Evolutionary conservation across 2,329 filamentous ascomycete species (phyloP).

Genomic region (Elsinoe fawcettii): DNA sequence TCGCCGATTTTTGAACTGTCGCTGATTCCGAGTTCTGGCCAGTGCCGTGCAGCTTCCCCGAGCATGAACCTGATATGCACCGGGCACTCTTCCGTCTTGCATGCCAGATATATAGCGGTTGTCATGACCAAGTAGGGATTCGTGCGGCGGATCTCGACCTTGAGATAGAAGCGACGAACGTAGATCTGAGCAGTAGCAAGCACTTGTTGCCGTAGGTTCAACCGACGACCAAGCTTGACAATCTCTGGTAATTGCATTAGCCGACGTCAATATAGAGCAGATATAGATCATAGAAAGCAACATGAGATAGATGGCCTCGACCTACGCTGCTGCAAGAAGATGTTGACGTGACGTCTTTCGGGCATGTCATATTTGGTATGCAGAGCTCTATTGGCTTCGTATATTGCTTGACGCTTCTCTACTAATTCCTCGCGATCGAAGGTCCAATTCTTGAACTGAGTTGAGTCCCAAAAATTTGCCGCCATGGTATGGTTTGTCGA

Average conservation of each 20-base stretch:
- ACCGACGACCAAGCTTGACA: conserved; percentile 71
- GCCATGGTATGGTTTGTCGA: conserved; percentile 64
- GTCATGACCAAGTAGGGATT: conserved; percentile 89
- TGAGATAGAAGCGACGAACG: conserved; percentile 85
- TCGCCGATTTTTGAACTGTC: conserved; percentile 83
- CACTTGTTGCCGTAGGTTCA: conserved; percentile 80
- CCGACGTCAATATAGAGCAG: no score
- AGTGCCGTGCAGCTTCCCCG: conserved; percentile 74
- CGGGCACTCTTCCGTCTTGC: conserved; percentile 96
- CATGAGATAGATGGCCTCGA: background rate
- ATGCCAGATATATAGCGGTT: conserved; percentile 90
- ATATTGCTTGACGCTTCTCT: conserved; percentile 65
- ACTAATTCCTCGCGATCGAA: conserved; percentile 77
- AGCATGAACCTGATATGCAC: conserved; percentile 92
- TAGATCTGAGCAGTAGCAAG: conserved; percentile 93
- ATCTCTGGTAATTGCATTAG: conserved; percentile 51
- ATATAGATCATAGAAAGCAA: background rate
- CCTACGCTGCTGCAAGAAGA: conserved; percentile 87
- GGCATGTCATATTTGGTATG: conserved; percentile 76
- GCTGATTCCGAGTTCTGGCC: conserved; percentile 68
- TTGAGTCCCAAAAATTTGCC: conserved; percentile 94
- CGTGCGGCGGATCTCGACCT: conserved; percentile 81
- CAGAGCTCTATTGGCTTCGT: conserved; percentile 61
- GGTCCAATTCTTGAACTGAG: conserved; percentile 82
- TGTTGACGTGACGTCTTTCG: conserved; percentile 71